Percentiles rank a stretch among this genome's conserved stretches.
Conservation (phyloP, 176 grass and related monocot genomes). For the Phyllostachys edulis region DNA sequence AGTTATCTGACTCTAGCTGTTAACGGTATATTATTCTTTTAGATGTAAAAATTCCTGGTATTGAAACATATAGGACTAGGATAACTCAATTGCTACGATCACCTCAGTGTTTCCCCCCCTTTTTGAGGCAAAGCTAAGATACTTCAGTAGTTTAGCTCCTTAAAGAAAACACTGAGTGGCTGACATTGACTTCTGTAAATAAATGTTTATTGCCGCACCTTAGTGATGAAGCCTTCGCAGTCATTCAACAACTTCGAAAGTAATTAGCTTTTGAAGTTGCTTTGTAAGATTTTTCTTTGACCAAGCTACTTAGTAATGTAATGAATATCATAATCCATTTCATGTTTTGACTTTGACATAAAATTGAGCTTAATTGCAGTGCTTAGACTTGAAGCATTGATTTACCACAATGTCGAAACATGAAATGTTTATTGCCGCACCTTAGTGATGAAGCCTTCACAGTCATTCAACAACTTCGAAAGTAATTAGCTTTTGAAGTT, state of each 20-base stretch:
- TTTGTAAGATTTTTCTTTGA: constrained; percentile 8
- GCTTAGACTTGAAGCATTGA: not conserved
- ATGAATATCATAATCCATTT: not conserved
- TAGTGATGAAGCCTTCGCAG: not conserved
- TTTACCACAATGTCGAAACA: no score
- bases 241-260: not conserved
- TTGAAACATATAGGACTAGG: not conserved
- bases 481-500: not conserved
- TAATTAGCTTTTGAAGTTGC: not conserved
- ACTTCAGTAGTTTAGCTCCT: not conserved
- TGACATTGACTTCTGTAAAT: constrained; percentile 7
- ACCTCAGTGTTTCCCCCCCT: not conserved
- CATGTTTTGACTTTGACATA: constrained; percentile 17
- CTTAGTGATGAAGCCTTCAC: not conserved
- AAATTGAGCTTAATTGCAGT: not conserved
- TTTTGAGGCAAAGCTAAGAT: not conserved
- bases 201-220: not conserved
- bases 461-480: not conserved
- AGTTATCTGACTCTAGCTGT: not conserved
- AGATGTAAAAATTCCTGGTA: constrained; percentile 10
- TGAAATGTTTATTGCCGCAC: not conserved
- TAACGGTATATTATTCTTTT: not conserved
- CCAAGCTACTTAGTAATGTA: constrained; percentile 11
- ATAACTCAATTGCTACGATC: not conserved
- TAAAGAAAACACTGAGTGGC: not conserved